Conservation (phyloP, 2,329 filamentous ascomycete species). For the Xylaria sp. region DNA sequence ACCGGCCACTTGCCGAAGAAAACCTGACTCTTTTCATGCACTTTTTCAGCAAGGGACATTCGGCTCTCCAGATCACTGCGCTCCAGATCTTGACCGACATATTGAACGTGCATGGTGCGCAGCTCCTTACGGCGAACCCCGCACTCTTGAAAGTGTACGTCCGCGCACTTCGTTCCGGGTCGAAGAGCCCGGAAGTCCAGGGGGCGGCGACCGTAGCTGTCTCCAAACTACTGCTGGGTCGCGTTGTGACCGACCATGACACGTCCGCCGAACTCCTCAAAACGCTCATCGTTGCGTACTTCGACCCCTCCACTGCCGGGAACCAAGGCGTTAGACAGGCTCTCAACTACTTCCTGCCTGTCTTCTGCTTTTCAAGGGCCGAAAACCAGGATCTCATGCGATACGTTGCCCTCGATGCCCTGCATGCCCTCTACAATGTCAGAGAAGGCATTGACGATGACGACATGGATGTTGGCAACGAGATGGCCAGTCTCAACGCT, state of each 20-base stretch:
- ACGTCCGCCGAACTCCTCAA: conserved; percentile 76
- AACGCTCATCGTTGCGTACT: conserved; percentile 83
- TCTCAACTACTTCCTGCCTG: conserved; percentile 90
- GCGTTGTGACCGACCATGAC: conserved; percentile 71
- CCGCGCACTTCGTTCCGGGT: conserved; percentile 74
- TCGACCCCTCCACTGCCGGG: conserved; percentile 77
- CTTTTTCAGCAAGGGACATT: conserved; percentile 92
- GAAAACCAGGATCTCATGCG: conserved; percentile 86
- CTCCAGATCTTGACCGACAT: conserved; percentile 93
- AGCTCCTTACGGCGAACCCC: conserved; percentile 70
- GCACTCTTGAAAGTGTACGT: conserved; percentile 83
- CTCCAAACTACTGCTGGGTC: conserved; percentile 82
- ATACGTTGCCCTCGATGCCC: conserved; percentile 69
- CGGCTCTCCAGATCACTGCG: conserved; percentile 84
- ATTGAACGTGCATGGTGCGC: conserved; percentile 81
- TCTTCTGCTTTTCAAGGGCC: conserved; percentile 84
- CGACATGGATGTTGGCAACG: conserved; percentile 72
- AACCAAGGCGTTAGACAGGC: conserved; percentile 86
- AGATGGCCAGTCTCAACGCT: conserved; percentile 76
- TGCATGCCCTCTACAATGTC: conserved; percentile 75
- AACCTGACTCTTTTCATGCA: conserved; percentile 93
- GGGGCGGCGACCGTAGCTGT: conserved; percentile 79
- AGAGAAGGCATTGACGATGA: conserved; percentile 75
- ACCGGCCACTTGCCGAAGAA: conserved; percentile 87
- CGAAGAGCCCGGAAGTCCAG: conserved; percentile 73